phyloP scores from a whole-genome alignment of 225 moss, liverwort and hornwort genomes.

The Bryum argenteum region DNA sequence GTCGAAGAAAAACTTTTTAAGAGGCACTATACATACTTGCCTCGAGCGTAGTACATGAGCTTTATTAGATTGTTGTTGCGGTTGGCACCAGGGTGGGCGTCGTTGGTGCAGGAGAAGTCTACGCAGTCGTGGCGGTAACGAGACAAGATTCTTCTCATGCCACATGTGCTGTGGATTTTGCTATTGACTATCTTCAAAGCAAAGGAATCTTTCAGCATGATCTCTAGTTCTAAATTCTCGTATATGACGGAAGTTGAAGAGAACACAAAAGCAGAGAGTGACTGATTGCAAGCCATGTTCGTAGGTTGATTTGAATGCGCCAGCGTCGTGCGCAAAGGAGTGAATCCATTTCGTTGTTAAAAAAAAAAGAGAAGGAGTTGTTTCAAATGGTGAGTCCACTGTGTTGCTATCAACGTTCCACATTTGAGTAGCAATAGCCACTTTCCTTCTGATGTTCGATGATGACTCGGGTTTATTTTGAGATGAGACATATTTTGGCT shows the following conservation, averaged over 20 bases:
- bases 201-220: conserved; percentile 47
- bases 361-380: conserved; percentile 79
- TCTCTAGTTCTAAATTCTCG: conserved; percentile 33
- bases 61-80: conserved; percentile 45
- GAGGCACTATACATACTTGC: no score
- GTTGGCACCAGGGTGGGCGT: conserved; percentile 57
- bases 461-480: neutral
- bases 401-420: neutral
- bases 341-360: no score
- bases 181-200: conserved; percentile 46
- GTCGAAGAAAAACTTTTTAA: no score
- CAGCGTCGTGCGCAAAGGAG: no score
- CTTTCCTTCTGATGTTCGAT: neutral
- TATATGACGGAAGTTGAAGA: neutral
- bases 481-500: neutral
- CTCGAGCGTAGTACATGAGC: conserved; percentile 24
- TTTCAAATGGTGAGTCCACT: conserved; percentile 70
- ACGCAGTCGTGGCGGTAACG: conserved; percentile 53
- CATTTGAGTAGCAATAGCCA: neutral
- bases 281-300: no score
- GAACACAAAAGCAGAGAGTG: no score
- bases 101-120: conserved; percentile 53
- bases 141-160: conserved; percentile 48
- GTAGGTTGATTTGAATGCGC: no score
- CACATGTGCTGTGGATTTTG: conserved; percentile 46